Percentiles rank a stretch among this genome's conserved stretches.
These are phyloP conservation scores for Mucor irregularis DNA, from an alignment of 371 early-diverging fungal genomes.

Conservation along the genomic window DNA sequence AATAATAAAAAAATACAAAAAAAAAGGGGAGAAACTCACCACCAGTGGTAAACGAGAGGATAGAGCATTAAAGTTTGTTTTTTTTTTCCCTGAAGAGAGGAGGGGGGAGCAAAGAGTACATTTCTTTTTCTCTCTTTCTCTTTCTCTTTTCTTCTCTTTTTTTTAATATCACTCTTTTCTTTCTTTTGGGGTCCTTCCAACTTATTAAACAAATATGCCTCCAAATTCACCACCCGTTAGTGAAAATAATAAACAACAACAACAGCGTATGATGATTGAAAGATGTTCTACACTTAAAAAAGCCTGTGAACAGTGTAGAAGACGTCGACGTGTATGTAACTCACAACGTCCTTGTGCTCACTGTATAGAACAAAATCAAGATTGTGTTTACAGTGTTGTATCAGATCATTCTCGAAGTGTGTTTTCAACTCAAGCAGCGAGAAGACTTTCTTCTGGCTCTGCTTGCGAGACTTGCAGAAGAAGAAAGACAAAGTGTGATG, in stretches of 20 bases:
- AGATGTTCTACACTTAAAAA: slow-evolving; percentile 11
- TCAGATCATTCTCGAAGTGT: slow-evolving; percentile 31
- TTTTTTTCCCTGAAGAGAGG: not conserved
- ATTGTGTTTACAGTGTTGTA: slow-evolving; percentile 34
- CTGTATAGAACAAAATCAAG: slow-evolving; percentile 26
- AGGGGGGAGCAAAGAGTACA: not conserved
- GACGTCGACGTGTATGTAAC: slow-evolving; percentile 27
- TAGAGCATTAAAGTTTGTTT: no score
- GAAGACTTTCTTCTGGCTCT: slow-evolving; percentile 37
- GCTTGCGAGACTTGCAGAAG: slow-evolving; percentile 43
- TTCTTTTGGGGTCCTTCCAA: not conserved
- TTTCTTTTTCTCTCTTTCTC: not conserved
- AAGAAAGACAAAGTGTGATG: slow-evolving; percentile 43
- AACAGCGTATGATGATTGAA: slow-evolving; percentile 2
- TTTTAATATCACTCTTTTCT: slow-evolving; percentile 5
- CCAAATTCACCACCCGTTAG: slow-evolving; percentile 10
- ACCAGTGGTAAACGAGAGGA: no score
- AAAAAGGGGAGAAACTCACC: slow-evolving; percentile 1
- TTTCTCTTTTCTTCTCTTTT: not conserved
- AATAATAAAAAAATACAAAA: slow-evolving; percentile 1
- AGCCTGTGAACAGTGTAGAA: slow-evolving; percentile 31
- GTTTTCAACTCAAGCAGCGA: slow-evolving; percentile 25
- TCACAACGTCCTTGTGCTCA: slow-evolving; percentile 35
- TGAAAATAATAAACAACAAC: slow-evolving; percentile 1
- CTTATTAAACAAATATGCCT: slow-evolving; percentile 18